Base-by-base conservation (phyloP, 2,329 filamentous ascomycete species). In the Aspergillus quadricinctus region DNA sequence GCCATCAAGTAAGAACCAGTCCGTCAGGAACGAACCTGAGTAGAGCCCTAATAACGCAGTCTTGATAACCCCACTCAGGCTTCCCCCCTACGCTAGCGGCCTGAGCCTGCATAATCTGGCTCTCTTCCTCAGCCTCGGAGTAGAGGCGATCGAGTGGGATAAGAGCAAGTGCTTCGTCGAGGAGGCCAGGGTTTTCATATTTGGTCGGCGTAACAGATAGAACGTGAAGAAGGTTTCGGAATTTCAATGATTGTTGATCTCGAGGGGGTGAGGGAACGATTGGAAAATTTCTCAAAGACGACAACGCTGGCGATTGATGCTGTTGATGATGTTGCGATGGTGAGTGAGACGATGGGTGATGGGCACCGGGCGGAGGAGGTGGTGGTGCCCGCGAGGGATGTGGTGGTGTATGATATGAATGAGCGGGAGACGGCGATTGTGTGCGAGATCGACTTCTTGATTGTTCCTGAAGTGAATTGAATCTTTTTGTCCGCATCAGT, bases 11-110 rank as follows among this genome's bases (percentile, higher is more conserved):
- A 53, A 37, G 52, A 41, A 49, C 14, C 27, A 37, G 7, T 21
- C 3, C 23, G 14, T 25, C 11, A 21, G 10, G 4, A 37, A 77
- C 85, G 66, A 79, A 92, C 89, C 86, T 88, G 68, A 97, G 80
- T 61, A 97, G 80, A 58, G 93, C 90, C 63, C 90, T 84, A 69
- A 97, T 88, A 54, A 97, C 91, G 73, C 93, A 99, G 76, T 99
- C 94, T 75, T 97, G 93, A 71, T 97, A 97, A 56, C 92, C 93
- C 93, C 93, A 97, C 78, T 92, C 88, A 1, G 92, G 85, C 72
- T 89, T 89, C 55, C 89, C 85, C 21, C 89, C 90, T 78, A 96
- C 86, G 64, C 91, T 96, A 70, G 89, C 89, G 31, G 93, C 93
- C 73, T 96, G 87, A 35, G 91, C 94, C 69, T 89, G 86, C 65